phyloP scores from a whole-genome alignment of 164 flowering plant genomes.

The Stephania yunnanensis region DNA sequence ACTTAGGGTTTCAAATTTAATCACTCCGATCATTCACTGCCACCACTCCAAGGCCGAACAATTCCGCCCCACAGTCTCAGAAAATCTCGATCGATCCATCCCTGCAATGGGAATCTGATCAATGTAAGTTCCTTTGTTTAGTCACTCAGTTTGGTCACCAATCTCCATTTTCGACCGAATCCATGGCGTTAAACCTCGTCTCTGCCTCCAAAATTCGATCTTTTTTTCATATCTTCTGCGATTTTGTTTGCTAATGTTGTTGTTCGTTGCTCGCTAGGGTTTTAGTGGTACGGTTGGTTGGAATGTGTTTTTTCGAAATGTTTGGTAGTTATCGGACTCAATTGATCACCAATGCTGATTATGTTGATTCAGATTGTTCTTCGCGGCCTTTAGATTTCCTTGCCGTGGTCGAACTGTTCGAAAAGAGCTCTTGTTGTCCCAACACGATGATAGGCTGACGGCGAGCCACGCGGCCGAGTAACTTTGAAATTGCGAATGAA shows the following conservation, averaged over 20 bases:
- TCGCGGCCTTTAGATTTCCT: not conserved
- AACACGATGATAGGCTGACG: not conserved
- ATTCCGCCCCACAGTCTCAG: not conserved
- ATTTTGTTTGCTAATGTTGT: not conserved
- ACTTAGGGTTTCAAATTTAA: constrained; percentile 1
- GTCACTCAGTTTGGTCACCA: not conserved
- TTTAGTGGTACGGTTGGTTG: not conserved
- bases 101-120: not conserved
- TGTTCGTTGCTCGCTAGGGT: not conserved
- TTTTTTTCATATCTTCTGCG: not conserved
- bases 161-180: not conserved
- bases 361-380: not conserved
- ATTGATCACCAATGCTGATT: not conserved
- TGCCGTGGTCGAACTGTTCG: not conserved
- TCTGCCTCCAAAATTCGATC: not conserved
- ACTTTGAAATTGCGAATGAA: not conserved
- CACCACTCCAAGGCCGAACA: no score
- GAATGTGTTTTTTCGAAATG: not conserved
- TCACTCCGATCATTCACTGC: not conserved
- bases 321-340: not conserved
- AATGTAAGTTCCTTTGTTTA: not conserved
- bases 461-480: not conserved
- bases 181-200: not conserved
- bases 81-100: not conserved
- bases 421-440: not conserved